phyloP scores from a whole-genome alignment of 1,284 basidiomycete genomes.

The Rhizoctonia solani region DNA sequence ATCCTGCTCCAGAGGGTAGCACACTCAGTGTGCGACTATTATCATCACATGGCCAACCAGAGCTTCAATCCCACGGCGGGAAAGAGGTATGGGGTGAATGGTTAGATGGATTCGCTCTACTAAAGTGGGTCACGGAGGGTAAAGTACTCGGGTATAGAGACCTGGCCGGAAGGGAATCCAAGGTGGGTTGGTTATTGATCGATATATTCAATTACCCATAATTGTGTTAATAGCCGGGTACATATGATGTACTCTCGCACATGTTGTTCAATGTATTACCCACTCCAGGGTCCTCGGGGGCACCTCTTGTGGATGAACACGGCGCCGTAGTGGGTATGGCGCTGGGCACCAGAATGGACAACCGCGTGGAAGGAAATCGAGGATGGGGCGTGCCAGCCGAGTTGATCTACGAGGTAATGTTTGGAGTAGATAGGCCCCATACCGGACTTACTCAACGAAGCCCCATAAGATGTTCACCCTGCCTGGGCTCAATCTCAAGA shows the following conservation, averaged over 20 bases:
- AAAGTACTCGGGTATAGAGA: constrained; percentile 62
- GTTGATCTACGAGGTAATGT: constrained; percentile 63
- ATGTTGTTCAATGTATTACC: constrained; percentile 62
- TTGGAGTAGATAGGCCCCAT: neutral
- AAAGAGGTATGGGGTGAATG: constrained; percentile 35
- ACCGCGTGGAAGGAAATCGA: constrained; percentile 57
- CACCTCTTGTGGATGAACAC: constrained; percentile 67
- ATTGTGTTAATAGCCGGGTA: constrained; percentile 57
- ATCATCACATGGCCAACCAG: constrained; percentile 22
- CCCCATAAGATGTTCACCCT: constrained; percentile 56
- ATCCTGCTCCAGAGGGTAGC: constrained; percentile 59
- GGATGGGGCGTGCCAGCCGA: constrained; percentile 75
- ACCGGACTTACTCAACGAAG: neutral
- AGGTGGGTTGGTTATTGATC: constrained; percentile 48
- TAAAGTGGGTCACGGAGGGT: constrained; percentile 57
- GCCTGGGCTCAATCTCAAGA: constrained; percentile 42
- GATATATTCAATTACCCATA: neutral
- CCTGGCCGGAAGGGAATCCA: constrained; percentile 59
- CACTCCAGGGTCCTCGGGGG: constrained; percentile 70
- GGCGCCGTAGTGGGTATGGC: constrained; percentile 73
- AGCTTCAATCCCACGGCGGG: neutral
- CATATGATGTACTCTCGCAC: constrained; percentile 68
- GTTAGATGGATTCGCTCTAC: constrained; percentile 22
- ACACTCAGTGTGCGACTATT: constrained; percentile 62
- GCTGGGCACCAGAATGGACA: constrained; percentile 64